These are phyloP conservation scores for Blastomyces emzantsi DNA, from an alignment of 2,329 filamentous ascomycete genomes.

Conservation along the genomic window DNA sequence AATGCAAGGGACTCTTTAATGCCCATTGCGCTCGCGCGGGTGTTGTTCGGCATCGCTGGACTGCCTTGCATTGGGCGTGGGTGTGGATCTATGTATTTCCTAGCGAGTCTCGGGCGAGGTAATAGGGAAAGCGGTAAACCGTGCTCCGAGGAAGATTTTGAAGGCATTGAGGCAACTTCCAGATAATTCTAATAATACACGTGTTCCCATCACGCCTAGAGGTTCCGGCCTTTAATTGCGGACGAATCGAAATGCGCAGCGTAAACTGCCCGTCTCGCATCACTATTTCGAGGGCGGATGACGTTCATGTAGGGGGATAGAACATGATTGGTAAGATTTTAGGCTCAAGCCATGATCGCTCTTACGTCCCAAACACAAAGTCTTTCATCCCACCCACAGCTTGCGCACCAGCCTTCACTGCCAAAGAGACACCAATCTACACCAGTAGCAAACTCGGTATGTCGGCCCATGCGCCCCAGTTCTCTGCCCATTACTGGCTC, in stretches of 20 bases:
- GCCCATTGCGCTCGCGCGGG: neutral
- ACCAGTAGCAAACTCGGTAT: slow-evolving; percentile 93
- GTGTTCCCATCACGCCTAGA: neutral
- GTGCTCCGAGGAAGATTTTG: neutral
- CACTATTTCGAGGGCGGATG: neutral
- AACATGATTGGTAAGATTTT: neutral
- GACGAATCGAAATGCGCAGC: neutral
- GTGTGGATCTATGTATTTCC: neutral
- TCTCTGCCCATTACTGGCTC: slow-evolving; percentile 52
- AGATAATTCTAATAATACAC: neutral
- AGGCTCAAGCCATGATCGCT: slow-evolving; percentile 45
- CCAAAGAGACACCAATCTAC: slow-evolving; percentile 98
- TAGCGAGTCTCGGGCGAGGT: neutral
- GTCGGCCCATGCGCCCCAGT: slow-evolving; percentile 77
- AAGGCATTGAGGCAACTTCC: neutral
- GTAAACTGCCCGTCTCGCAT: neutral
- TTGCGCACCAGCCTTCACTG: slow-evolving; percentile 89
- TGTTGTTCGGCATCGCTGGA: neutral
- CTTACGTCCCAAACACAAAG: slow-evolving; percentile 88
- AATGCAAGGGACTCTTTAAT: neutral
- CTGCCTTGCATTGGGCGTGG: neutral
- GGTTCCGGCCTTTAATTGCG: neutral
- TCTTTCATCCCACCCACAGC: slow-evolving; percentile 87
- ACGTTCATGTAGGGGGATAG: too few relatives aligned
- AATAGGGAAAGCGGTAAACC: neutral